Percentiles rank a stretch among this genome's conserved stretches.
phyloP scores from a whole-genome alignment of 2,329 filamentous ascomycete species.

The Pseudopithomyces chartarum region DNA sequence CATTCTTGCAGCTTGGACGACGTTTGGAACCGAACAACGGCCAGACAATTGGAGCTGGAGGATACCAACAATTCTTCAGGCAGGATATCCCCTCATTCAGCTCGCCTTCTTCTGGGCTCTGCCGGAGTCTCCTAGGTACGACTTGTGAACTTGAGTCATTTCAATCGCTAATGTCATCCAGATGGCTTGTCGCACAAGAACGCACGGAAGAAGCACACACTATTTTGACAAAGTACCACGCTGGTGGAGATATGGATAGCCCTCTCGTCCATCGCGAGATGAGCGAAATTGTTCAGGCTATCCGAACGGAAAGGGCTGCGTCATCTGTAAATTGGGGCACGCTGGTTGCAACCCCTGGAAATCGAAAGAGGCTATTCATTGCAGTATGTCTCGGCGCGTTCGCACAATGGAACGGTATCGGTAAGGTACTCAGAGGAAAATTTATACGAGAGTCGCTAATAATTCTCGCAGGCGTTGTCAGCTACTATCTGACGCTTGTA shows the following conservation, averaged over 20 bases:
- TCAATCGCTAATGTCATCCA: conserved; percentile 46
- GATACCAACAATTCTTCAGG: conserved; percentile 57
- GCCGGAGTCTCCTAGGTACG: conserved; percentile 65
- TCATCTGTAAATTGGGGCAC: not conserved
- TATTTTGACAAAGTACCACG: conserved; percentile 61
- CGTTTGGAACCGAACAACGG: conserved; percentile 51
- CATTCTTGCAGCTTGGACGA: conserved; percentile 54
- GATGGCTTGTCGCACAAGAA: conserved; percentile 62
- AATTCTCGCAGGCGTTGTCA: conserved; percentile 28
- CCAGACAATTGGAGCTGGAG: conserved; percentile 50
- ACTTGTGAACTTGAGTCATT: conserved; percentile 34
- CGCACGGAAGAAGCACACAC: conserved; percentile 58
- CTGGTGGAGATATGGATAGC: conserved; percentile 44
- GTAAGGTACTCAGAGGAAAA: not conserved
- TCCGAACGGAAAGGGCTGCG: not conserved
- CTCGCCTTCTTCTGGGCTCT: conserved; percentile 42
- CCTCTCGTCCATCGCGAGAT: conserved; percentile 11
- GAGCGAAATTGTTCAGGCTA: conserved; percentile 8
- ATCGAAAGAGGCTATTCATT: conserved; percentile 38
- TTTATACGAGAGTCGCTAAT: not conserved
- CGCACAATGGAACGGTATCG: conserved; percentile 46
- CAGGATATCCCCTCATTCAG: conserved; percentile 49
- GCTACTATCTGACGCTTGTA: conserved; percentile 43
- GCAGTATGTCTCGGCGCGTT: conserved; percentile 40
- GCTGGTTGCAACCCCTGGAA: conserved; percentile 3